A percentile compares a stretch with the other conserved stretches of the same genome.
Conservation (phyloP, 2,329 filamentous ascomycete species). For the Ceratocystis ficicola region DNA sequence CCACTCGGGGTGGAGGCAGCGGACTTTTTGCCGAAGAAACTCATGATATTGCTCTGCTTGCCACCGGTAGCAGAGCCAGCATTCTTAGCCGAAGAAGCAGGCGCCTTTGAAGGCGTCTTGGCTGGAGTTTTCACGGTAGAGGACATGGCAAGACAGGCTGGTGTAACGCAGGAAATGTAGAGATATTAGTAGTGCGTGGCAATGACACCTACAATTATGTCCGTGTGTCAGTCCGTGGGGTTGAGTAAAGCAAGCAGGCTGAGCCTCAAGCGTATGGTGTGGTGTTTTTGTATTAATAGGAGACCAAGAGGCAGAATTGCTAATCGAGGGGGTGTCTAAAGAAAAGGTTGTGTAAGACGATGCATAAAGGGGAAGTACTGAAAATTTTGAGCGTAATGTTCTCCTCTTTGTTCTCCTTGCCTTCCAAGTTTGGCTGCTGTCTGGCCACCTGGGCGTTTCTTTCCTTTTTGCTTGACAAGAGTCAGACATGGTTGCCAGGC, state of each 20-base stretch:
- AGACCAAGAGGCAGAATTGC: background rate
- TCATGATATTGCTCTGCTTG: constrained; percentile 36
- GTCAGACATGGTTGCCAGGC: background rate
- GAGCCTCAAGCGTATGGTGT: background rate
- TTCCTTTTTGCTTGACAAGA: constrained; percentile 1
- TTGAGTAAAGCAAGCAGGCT: background rate
- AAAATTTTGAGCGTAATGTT: background rate
- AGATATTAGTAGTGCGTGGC: background rate
- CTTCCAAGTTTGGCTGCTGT: background rate
- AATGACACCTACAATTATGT: background rate
- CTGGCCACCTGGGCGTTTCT: background rate
- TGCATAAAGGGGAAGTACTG: background rate
- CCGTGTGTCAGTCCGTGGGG: constrained; percentile 1
- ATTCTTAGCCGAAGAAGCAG: constrained; percentile 27
- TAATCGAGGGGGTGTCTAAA: background rate
- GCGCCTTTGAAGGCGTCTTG: constrained; percentile 28
- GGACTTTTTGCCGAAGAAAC: constrained; percentile 34
- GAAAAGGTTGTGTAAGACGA: background rate
- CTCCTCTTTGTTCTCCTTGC: background rate
- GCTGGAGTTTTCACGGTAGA: constrained; percentile 13
- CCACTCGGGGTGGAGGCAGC: constrained; percentile 26
- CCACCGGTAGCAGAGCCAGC: constrained; percentile 24
- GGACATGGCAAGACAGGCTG: constrained; percentile 4
- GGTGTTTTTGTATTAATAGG: background rate
- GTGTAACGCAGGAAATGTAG: background rate